These are phyloP conservation scores for Globisporangium ultimum DNA, from an alignment of 352 stramenopile genomes.

Conservation along the genomic window DNA sequence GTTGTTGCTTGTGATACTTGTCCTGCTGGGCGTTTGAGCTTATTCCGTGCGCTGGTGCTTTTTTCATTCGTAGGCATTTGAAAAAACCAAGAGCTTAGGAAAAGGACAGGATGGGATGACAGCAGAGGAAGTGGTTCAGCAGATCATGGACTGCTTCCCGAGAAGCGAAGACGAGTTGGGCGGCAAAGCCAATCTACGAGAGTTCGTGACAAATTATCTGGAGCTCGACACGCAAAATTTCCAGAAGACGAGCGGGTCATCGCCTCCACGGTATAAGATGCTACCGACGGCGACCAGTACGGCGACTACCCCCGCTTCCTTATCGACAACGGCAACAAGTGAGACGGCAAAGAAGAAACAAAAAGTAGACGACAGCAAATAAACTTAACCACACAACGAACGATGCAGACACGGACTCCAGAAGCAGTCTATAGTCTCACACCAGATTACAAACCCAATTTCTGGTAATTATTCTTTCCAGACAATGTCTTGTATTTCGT, in stretches of 20 bases:
- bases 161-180: slow-evolving; percentile 76
- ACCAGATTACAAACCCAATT: too few relatives aligned
- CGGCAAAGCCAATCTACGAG: slow-evolving; percentile 57
- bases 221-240: slow-evolving; percentile 35
- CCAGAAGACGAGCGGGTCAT: slow-evolving; percentile 17
- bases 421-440: too few relatives aligned
- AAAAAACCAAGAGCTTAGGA: slow-evolving; percentile 54
- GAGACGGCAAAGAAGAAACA: slow-evolving; percentile 26
- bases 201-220: slow-evolving; percentile 52
- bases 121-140: slow-evolving; percentile 56
- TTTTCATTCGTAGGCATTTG: slow-evolving; percentile 45
- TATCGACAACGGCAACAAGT: neutral
- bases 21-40: neutral
- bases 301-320: neutral
- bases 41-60: neutral
- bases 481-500: too few relatives aligned
- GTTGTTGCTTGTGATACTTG: neutral
- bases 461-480: too few relatives aligned
- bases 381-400: slow-evolving; percentile 4
- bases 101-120: slow-evolving; percentile 36
- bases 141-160: slow-evolving; percentile 73
- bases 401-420: too few relatives aligned
- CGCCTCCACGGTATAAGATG: slow-evolving; percentile 26
- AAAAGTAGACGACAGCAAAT: slow-evolving; percentile 18
- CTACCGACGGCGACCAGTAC: slow-evolving; percentile 2